Conservation (phyloP, 768 basidiomycete species). For the Gloeopeniophorella convolvens region DNA sequence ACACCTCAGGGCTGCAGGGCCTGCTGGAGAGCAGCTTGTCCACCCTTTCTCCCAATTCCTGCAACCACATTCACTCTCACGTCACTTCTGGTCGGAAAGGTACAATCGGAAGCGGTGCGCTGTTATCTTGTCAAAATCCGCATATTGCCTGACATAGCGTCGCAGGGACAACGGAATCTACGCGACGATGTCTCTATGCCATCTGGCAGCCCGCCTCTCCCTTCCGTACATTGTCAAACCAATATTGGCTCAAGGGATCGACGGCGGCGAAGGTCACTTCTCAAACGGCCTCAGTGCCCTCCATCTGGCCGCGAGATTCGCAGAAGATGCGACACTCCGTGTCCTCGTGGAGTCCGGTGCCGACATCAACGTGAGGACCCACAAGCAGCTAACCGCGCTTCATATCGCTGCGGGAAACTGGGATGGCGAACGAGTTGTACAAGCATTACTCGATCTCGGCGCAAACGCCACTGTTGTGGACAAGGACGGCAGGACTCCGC, state of each 20-base stretch:
- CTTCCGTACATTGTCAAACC: neutral
- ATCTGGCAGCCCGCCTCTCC: conserved; percentile 1
- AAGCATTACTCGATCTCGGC: neutral
- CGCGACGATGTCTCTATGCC: neutral
- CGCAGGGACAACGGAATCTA: neutral
- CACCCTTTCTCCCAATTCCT: neutral
- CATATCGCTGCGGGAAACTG: neutral
- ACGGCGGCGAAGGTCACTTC: neutral
- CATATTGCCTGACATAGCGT: neutral
- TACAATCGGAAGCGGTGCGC: neutral
- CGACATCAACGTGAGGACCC: neutral
- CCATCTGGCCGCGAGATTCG: conserved; percentile 1
- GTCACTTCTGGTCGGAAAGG: neutral
- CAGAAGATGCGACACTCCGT: neutral
- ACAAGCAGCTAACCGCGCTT: neutral
- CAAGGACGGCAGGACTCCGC: neutral
- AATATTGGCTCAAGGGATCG: neutral
- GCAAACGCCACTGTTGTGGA: neutral
- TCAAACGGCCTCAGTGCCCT: neutral
- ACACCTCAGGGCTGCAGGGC: neutral
- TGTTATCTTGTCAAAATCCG: neutral
- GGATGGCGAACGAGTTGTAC: conserved; percentile 1
- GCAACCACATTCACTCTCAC: neutral
- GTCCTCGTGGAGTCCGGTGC: neutral
- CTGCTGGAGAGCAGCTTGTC: neutral